A percentile compares a stretch with the other conserved stretches of the same genome.
Evolutionary conservation across 2,329 filamentous ascomycete genomes (phyloP).

Genomic region (Penicillium sp.): DNA sequence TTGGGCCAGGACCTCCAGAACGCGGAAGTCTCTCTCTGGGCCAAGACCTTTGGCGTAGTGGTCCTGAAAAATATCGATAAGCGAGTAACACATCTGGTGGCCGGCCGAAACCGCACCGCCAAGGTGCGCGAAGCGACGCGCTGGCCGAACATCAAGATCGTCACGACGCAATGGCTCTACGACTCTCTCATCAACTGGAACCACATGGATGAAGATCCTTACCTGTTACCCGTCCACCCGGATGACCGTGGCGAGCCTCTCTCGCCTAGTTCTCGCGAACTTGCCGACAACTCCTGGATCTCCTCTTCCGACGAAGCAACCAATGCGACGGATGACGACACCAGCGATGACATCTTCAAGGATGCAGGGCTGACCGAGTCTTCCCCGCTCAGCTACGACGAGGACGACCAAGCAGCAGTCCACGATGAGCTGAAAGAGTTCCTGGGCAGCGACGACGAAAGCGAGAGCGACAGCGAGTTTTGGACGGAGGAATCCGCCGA

Average conservation of each 20-base stretch:
- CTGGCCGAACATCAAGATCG: conserved; percentile 81
- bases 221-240: conserved; percentile 74
- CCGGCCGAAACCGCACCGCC: conserved; percentile 70
- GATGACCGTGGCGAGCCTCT: conserved; percentile 58
- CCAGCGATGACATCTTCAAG: conserved; percentile 51
- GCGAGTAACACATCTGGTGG: conserved; percentile 54
- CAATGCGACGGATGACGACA: conserved; percentile 48
- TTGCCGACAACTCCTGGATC: conserved; percentile 48
- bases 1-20: conserved; percentile 75
- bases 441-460: conserved; percentile 54
- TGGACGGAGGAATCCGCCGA: conserved; percentile 22
- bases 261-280: conserved; percentile 44
- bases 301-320: conserved; percentile 51
- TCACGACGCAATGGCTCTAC: conserved; percentile 85
- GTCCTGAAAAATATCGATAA: conserved; percentile 50
- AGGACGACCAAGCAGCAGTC: conserved; percentile 63
- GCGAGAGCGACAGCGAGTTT: conserved; percentile 53
- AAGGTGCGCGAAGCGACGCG: conserved; percentile 87
- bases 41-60: conserved; percentile 77
- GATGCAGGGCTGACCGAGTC: conserved; percentile 53
- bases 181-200: conserved; percentile 84
- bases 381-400: conserved; percentile 58
- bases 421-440: conserved; percentile 78
- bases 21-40: conserved; percentile 86
- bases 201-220: conserved; percentile 74